Conservation (phyloP, 352 stramenopile genomes). For the Globisporangium canariense region DNA sequence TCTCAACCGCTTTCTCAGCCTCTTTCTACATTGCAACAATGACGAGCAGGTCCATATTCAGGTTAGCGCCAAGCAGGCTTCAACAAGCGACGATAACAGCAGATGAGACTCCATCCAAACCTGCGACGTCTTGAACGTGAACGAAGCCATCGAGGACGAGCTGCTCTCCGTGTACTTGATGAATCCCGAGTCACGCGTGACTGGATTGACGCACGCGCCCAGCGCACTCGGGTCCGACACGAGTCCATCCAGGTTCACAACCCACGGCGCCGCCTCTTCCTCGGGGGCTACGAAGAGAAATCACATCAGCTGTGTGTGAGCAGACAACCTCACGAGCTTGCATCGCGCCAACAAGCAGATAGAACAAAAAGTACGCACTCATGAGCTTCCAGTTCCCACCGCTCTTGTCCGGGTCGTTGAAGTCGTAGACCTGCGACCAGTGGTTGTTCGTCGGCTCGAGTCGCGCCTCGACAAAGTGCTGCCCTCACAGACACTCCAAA, state of each 20-base stretch:
- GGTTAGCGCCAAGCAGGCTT: background rate
- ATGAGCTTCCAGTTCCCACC: conserved; percentile 64
- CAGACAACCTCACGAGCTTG: too few species aligned
- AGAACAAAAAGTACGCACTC: conserved; percentile 7
- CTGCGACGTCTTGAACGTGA: conserved; percentile 67
- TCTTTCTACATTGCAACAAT: conserved; percentile 17
- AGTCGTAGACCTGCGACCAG: conserved; percentile 91
- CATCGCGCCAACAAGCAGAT: background rate
- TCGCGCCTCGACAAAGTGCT: conserved; percentile 70
- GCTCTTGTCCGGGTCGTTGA: conserved; percentile 87
- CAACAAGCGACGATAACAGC: background rate
- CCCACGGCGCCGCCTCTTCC: conserved; percentile 43
- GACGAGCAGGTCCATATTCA: background rate
- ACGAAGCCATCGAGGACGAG: conserved; percentile 48
- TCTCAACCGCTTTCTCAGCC: conserved; percentile 16
- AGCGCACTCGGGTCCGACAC: conserved; percentile 31
- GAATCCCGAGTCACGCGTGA: conserved; percentile 53
- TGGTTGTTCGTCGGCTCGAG: conserved; percentile 87
- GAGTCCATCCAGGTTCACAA: conserved; percentile 43
- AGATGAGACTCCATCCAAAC: conserved; percentile 5
- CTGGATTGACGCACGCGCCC: conserved; percentile 59
- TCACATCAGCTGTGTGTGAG: too few species aligned
- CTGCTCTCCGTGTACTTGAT: conserved; percentile 46
- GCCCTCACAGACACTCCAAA: background rate
- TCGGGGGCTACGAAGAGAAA: conserved; percentile 25